Evolutionary conservation across 2,329 filamentous ascomycete genomes (phyloP), one percentile per base, ranked within the genome.

Genomic region (Lasiodiplodia sp.): DNA sequence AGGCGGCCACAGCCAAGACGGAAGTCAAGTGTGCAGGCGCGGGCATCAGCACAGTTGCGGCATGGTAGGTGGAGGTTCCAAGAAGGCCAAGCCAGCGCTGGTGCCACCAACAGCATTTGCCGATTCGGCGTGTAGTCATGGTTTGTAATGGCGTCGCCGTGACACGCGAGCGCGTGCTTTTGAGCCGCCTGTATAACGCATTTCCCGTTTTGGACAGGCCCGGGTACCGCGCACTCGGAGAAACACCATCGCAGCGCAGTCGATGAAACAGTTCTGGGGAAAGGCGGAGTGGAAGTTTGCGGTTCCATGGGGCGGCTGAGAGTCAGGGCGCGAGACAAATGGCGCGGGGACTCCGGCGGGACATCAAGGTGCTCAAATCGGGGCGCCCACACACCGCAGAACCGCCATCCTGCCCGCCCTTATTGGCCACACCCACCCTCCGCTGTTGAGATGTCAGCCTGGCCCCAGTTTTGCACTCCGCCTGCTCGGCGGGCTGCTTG

Each of bases 71-170:
- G 60, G 60, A 64, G 60, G 47, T 28, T 4, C 60, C 60, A 64
- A 64, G 60, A 64, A 52, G 40, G 60, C 60, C 60, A 64, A 64
- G 60, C 44, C n/a, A 64, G 51, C 14, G 51, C 31, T 40, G 60
- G 51, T 64, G 28, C 18, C 31, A 18, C 37, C 49, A 16, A 18
- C 25, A 49, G 58, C 40, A 21, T 52, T 28, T 23, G 18, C 38
- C 28, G 31, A 38, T 52, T 7, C n/a, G 18, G 31, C 3, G 14
- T 6, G 60, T 21, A 64, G n/a, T 52, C 38, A 6, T 14, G 14
- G 37, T 64, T 52, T 25, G 60, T 64, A 64, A 64, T n/a, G 25
- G 37, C 6, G 14, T 18, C 18, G 8, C 12, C 25, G 12, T 34
- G 34, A 2, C 18, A 16, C 1, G 40, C 5, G 16, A 11, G 28